Percentiles rank a stretch among this genome's conserved stretches.
Conservation (phyloP, 208 protist genomes). For the Strigomonas galati region DNA sequence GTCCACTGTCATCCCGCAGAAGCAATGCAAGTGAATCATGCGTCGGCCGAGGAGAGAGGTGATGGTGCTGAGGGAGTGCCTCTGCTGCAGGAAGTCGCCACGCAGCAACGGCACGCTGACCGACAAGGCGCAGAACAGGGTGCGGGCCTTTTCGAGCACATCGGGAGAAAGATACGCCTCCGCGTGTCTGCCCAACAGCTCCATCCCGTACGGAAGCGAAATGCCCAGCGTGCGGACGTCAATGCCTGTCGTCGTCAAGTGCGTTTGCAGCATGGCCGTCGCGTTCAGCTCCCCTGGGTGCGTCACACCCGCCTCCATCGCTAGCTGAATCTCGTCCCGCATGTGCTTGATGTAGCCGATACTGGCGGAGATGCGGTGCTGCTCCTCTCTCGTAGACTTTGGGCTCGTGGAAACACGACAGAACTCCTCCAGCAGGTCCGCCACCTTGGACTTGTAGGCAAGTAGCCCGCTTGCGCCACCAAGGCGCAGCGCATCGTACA, state of each 20-base stretch:
- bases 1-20: slow-evolving; percentile 27
- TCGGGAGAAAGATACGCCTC: slow-evolving; percentile 42
- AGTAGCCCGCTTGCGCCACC: slow-evolving; percentile 43
- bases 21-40: slow-evolving; percentile 55
- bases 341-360: slow-evolving; percentile 60
- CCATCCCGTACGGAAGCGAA: slow-evolving; percentile 62
- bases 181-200: slow-evolving; percentile 72
- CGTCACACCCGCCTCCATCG: slow-evolving; percentile 39
- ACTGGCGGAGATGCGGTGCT: slow-evolving; percentile 27
- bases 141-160: slow-evolving; percentile 21
- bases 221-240: slow-evolving; percentile 52
- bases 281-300: slow-evolving; percentile 56
- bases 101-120: slow-evolving; percentile 23
- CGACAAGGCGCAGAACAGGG: slow-evolving; percentile 13
- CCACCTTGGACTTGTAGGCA: slow-evolving; percentile 46
- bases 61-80: slow-evolving; percentile 20
- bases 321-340: slow-evolving; percentile 42
- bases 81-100: slow-evolving; percentile 15
- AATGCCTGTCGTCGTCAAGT: slow-evolving; percentile 50
- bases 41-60: slow-evolving; percentile 51
- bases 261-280: slow-evolving; percentile 74
- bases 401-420: slow-evolving; percentile 28
- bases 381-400: neutral
- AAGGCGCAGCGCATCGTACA: slow-evolving; percentile 54
- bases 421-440: slow-evolving; percentile 52